These are phyloP conservation scores for Colletotrichum orchidophilum DNA, from an alignment of 2,329 filamentous ascomycete genomes.

Conservation along the genomic window DNA sequence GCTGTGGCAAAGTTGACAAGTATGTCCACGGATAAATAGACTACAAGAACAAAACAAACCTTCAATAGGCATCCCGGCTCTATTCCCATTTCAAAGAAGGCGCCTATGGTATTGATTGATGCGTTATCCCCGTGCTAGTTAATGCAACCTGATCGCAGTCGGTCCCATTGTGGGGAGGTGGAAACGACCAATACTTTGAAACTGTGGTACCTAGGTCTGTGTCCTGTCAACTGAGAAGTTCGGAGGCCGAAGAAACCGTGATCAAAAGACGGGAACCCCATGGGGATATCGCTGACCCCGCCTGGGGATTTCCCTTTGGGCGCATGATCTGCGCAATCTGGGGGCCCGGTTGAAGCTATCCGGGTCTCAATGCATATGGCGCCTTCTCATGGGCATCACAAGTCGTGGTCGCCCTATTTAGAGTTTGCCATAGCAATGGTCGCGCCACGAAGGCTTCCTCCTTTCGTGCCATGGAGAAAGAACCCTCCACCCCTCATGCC, in stretches of 20 bases:
- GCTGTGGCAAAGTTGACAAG: neutral
- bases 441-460: neutral
- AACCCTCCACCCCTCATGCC: neutral
- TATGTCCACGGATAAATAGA: neutral
- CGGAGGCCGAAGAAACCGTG: neutral
- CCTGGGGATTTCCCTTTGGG: neutral
- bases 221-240: neutral
- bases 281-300: neutral
- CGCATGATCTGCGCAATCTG: neutral
- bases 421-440: neutral
- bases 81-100: neutral
- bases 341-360: neutral
- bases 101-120: neutral
- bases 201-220: neutral
- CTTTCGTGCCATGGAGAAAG: neutral
- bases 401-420: neutral
- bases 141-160: neutral
- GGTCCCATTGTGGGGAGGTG: neutral
- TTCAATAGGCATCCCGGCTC: too few relatives aligned
- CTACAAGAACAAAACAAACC: neutral
- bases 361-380: neutral
- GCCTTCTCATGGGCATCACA: neutral
- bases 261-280: neutral
- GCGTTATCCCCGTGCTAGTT: neutral
- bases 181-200: neutral